These are phyloP conservation scores for Paramecium tetraurelia DNA, from an alignment of 73 alveolate genomes.

Conservation along the genomic window DNA sequence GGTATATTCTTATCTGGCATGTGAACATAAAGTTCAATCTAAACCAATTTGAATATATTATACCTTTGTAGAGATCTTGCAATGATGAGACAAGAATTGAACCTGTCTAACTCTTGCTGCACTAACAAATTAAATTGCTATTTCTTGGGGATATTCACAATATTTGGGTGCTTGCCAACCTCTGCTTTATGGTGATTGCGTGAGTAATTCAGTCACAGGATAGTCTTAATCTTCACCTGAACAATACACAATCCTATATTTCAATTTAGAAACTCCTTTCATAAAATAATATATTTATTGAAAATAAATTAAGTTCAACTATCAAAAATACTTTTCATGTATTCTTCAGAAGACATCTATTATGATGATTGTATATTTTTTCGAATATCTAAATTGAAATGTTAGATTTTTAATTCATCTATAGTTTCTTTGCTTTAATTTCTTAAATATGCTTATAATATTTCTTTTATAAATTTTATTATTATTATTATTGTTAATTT, in stretches of 20 bases:
- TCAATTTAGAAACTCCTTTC: constrained; percentile 70
- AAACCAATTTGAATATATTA: background rate
- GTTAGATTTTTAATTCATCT: background rate
- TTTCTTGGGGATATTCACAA: constrained; percentile 94
- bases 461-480: background rate
- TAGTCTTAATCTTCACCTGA: constrained; percentile 94
- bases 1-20: constrained; percentile 90
- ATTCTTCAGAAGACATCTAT: background rate
- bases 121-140: constrained; percentile 84
- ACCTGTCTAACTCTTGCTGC: constrained; percentile 88
- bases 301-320: background rate
- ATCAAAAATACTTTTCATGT: background rate
- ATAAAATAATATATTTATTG: background rate
- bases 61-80: constrained; percentile 81
- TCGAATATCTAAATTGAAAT: background rate
- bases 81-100: constrained; percentile 95
- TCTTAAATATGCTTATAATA: background rate
- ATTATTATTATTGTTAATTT: background rate
- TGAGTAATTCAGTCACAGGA: constrained; percentile 91
- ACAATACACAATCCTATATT: constrained; percentile 89
- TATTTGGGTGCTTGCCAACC: constrained; percentile 96
- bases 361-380: background rate
- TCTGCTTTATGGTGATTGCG: constrained; percentile 84
- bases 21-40: constrained; percentile 88
- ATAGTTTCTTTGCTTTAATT: background rate